Percentiles rank a stretch among this genome's conserved stretches.
Evolutionary conservation across 176 grass and related monocot genomes (phyloP).

Genomic region (Tillandsia fasciculata): DNA sequence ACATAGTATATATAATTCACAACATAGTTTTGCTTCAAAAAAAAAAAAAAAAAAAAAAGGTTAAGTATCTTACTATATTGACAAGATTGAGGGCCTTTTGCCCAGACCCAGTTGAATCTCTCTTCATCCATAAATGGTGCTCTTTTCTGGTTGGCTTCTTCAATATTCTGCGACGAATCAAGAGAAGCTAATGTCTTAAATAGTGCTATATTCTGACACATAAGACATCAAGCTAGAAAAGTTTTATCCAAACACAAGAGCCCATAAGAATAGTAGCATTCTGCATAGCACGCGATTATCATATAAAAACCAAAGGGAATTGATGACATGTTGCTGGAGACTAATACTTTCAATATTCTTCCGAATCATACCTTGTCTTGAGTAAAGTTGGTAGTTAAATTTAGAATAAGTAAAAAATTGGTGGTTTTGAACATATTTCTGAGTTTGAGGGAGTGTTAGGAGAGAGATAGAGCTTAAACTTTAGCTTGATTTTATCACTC

Average conservation of each 20-base stretch:
- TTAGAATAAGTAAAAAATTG: too few relatives aligned
- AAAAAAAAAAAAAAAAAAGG: not conserved
- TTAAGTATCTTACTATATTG: conserved; percentile 45
- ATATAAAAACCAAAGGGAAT: not conserved
- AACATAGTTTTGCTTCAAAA: too few relatives aligned
- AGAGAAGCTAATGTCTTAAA: not conserved
- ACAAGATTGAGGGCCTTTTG: conserved; percentile 80
- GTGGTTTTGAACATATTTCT: too few relatives aligned
- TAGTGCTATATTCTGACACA: too few relatives aligned
- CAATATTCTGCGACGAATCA: conserved; percentile 39
- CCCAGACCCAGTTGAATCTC: conserved; percentile 55
- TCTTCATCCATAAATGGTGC: conserved; percentile 86
- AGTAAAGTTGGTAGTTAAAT: too few relatives aligned
- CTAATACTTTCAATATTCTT: too few relatives aligned
- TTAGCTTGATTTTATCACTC: too few relatives aligned
- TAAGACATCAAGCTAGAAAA: too few relatives aligned
- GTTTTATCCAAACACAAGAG: conserved; percentile 3
- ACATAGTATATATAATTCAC: not conserved
- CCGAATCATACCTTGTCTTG: too few relatives aligned
- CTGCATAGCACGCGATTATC: not conserved
- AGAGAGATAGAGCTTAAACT: too few relatives aligned
- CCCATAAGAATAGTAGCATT: conserved; percentile 8
- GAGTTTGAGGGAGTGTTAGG: too few relatives aligned
- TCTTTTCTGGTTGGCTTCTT: conserved; percentile 51
- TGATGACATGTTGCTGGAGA: too few relatives aligned